Evolutionary conservation across 352 stramenopile genomes (phyloP), one percentile per base, ranked within the genome.

Genomic region (Pythium oligandrum): DNA sequence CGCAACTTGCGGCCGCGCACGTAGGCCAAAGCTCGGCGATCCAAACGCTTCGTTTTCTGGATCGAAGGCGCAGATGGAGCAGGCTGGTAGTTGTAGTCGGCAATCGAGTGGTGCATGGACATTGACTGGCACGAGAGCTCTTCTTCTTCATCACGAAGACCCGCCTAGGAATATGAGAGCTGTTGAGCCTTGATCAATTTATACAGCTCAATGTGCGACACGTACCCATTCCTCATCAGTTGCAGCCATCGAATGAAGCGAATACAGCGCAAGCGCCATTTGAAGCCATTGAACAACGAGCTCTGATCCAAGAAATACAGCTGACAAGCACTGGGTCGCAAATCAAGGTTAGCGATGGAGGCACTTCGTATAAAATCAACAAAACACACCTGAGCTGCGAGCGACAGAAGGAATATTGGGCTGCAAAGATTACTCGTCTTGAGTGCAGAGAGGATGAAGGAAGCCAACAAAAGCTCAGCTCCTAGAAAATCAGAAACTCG

Each of bases 341-440:
- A 38, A 47, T 32, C 10, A 40, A 26, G 17, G 17, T 12, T 12
- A 42, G 12, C 7, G 38, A 42, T 42, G 38, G 7, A 8, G 12
- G 38, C 38, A 12, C 38, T 8, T 12, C 30, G 36, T 60, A 17
- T 52, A 39, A 26, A 6, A 2, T 10, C 7, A 46, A 9, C 43
- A 48, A n/a, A 30, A 30, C 1, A 48, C 62, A 88, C 79, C 72
- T 90, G 81, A n/a, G 73, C 75, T 5, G 85, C 82, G 31, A 95
- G 57, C 3, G 85, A 95, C 10, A 93, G 51, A 40, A 95, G 83
- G 60, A 95, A 95, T 7, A 93, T 78, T 0, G 83, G 78, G 37
- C 75, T 93, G 63, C 71, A 90, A 36, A 93, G 54, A 48, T 89
- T 93, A 66, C 78, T 87, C 4, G 83, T 95, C 68, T 93, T 95